Conservation (phyloP, 2,329 filamentous ascomycete species). For the Fusarium protoensiforme region DNA sequence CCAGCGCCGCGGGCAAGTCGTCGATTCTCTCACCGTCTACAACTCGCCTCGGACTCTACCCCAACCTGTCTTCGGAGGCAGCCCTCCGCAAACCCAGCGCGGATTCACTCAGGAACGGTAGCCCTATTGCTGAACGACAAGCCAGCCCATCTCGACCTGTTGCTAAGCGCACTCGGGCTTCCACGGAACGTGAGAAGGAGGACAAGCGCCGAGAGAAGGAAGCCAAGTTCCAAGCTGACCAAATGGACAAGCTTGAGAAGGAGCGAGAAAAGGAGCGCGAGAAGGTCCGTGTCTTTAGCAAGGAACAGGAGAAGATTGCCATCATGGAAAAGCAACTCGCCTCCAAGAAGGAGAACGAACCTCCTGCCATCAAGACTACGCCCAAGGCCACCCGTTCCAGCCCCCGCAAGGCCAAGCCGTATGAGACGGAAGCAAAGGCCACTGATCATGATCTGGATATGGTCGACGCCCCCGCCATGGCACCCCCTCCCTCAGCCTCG, state of each 20-base stretch:
- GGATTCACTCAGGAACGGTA: constrained; percentile 34
- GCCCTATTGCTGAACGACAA: constrained; percentile 26
- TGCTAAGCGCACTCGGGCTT: constrained; percentile 65
- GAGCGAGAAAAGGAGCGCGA: constrained; percentile 76
- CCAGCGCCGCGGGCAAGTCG: constrained; percentile 71
- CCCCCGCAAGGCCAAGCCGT: constrained; percentile 61
- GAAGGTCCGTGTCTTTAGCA: constrained; percentile 70
- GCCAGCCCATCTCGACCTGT: constrained; percentile 57
- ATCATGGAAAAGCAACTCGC: constrained; percentile 64
- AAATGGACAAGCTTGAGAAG: constrained; percentile 72
- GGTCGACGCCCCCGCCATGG: constrained; percentile 63
- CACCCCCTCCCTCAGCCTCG: constrained; percentile 71
- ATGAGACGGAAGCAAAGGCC: constrained; percentile 39
- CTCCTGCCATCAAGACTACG: constrained; percentile 52
- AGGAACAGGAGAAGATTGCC: constrained; percentile 66
- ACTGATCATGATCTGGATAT: constrained; percentile 63
- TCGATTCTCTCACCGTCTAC: constrained; percentile 66
- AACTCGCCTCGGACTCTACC: constrained; percentile 56
- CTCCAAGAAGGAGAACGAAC: constrained; percentile 65
- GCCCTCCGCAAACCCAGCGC: constrained; percentile 46
- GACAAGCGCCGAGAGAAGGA: constrained; percentile 76
- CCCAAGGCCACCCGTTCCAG: constrained; percentile 61
- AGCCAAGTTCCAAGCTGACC: constrained; percentile 68
- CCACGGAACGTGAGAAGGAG: constrained; percentile 70
- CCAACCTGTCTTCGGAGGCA: constrained; percentile 61